phyloP scores from a whole-genome alignment of 1,284 basidiomycete genomes.

The Waitea zeae region DNA sequence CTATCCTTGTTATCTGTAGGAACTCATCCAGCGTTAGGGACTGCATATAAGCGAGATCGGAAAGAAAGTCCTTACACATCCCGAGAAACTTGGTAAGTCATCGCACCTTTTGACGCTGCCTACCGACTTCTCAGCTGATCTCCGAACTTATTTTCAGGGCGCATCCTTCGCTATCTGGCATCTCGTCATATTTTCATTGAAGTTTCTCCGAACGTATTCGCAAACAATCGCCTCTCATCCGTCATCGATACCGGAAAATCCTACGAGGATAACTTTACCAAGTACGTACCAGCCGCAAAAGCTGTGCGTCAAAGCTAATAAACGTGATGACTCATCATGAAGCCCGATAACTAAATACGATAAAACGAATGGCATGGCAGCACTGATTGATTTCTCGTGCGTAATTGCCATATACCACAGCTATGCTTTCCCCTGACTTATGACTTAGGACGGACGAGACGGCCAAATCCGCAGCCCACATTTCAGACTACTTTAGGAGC shows the following conservation, averaged over 20 bases:
- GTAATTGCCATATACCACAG: constrained; percentile 1
- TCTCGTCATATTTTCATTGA: constrained; percentile 14
- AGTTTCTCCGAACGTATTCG: constrained; percentile 14
- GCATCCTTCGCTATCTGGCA: constrained; percentile 13
- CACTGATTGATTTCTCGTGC: constrained; percentile 11
- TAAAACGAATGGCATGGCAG: constrained; percentile 11
- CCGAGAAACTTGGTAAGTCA: background rate
- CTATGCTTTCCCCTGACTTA: background rate
- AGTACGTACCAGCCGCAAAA: constrained; percentile 1
- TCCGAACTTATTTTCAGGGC: constrained; percentile 10
- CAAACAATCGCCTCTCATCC: constrained; percentile 14
- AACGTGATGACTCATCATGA: background rate
- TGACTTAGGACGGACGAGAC: constrained; percentile 10
- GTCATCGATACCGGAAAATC: constrained; percentile 13
- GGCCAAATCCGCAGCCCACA: constrained; percentile 11
- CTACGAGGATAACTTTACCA: constrained; percentile 5
- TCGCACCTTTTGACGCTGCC: too few species aligned
- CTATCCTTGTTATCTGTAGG: too few species aligned
- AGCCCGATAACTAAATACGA: constrained; percentile 9
- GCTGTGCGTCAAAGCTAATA: background rate
- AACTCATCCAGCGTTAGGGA: too few species aligned
- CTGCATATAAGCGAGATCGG: too few species aligned
- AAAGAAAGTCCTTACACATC: background rate
- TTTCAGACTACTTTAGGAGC: constrained; percentile 12
- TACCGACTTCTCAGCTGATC: too few species aligned